A percentile compares a stretch with the other conserved stretches of the same genome.
phyloP scores from a whole-genome alignment of 805 yeast genomes.

The Candida maris region DNA sequence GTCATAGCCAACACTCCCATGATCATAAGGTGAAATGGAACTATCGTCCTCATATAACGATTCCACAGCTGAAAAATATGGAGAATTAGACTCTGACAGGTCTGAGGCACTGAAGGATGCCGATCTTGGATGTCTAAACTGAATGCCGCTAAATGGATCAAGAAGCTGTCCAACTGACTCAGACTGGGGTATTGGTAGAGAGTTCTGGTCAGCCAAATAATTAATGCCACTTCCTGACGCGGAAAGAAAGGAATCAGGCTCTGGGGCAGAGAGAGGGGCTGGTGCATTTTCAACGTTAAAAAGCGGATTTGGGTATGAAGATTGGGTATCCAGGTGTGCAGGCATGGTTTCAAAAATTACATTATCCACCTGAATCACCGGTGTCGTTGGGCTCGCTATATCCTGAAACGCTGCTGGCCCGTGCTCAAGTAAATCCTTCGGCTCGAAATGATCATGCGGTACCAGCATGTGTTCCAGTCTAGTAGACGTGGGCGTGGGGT shows the following conservation, averaged over 20 bases:
- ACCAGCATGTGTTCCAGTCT: not conserved
- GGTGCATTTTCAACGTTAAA: not conserved
- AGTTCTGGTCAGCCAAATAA: constrained; percentile 5
- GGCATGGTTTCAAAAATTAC: constrained; percentile 11
- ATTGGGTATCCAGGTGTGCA: not conserved
- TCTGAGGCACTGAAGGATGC: constrained; percentile 18
- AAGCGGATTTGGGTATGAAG: constrained; percentile 1
- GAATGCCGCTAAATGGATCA: constrained; percentile 15
- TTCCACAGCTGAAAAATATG: constrained; percentile 26
- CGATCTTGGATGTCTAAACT: constrained; percentile 15
- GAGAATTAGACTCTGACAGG: constrained; percentile 24
- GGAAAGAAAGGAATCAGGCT: not conserved
- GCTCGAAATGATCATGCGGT: not conserved
- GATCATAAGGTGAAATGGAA: constrained; percentile 4
- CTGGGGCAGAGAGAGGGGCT: not conserved
- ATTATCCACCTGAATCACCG: constrained; percentile 16
- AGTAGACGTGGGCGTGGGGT: not conserved
- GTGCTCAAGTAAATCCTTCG: not conserved
- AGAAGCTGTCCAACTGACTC: constrained; percentile 8
- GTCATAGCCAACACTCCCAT: constrained; percentile 11
- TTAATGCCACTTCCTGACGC: constrained; percentile 1
- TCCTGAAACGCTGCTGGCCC: not conserved
- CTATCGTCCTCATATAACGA: constrained; percentile 23
- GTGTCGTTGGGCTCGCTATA: constrained; percentile 3
- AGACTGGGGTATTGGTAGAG: constrained; percentile 5